Percentiles rank a stretch among this genome's conserved stretches.
Conservation (phyloP, 495 filamentous ascomycete genomes). For the Achaetomiella virescens region DNA sequence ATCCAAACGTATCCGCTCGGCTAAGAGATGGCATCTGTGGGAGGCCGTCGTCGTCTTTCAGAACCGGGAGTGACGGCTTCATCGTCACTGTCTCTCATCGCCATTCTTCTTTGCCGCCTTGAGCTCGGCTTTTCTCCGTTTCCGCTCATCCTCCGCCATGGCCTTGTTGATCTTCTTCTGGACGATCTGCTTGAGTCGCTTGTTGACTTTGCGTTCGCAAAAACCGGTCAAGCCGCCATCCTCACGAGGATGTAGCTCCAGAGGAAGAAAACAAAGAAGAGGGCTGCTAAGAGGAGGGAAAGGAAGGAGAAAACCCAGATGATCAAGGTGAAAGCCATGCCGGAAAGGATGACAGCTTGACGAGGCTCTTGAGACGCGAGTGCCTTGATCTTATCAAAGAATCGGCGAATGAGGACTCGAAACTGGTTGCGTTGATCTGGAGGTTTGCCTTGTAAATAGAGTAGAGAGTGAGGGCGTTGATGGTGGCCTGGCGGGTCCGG, state of each 20-base stretch:
- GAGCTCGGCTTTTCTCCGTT: slow-evolving; percentile 50
- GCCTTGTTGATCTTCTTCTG: slow-evolving; percentile 77
- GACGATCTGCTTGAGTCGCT: slow-evolving; percentile 72
- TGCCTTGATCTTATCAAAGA: slow-evolving; percentile 69
- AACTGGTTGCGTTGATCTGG: slow-evolving; percentile 52
- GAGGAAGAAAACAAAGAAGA: slow-evolving; percentile 81
- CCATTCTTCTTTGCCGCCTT: slow-evolving; percentile 51
- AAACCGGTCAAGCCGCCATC: slow-evolving; percentile 78
- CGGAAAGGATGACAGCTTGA: slow-evolving; percentile 72
- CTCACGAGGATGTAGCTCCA: slow-evolving; percentile 74
- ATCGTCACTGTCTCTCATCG: slow-evolving; percentile 44
- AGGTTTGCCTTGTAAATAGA: slow-evolving; percentile 64
- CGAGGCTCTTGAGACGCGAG: slow-evolving; percentile 63
- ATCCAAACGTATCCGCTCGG: slow-evolving; percentile 61
- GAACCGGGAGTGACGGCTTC: slow-evolving; percentile 54
- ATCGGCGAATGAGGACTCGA: slow-evolving; percentile 48
- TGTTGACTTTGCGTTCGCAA: slow-evolving; percentile 84
- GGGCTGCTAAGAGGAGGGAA: slow-evolving; percentile 60
- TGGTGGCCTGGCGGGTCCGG: slow-evolving; percentile 85
- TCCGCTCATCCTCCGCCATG: slow-evolving; percentile 62
- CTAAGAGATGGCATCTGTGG: slow-evolving; percentile 54
- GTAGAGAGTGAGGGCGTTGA: slow-evolving; percentile 84
- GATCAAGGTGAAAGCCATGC: slow-evolving; percentile 87
- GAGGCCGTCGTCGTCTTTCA: slow-evolving; percentile 45
- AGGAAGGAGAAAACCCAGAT: slow-evolving; percentile 82